Evolutionary conservation across 177 flowering plant species (phyloP).

Genomic region (Vitis hybrid): DNA sequence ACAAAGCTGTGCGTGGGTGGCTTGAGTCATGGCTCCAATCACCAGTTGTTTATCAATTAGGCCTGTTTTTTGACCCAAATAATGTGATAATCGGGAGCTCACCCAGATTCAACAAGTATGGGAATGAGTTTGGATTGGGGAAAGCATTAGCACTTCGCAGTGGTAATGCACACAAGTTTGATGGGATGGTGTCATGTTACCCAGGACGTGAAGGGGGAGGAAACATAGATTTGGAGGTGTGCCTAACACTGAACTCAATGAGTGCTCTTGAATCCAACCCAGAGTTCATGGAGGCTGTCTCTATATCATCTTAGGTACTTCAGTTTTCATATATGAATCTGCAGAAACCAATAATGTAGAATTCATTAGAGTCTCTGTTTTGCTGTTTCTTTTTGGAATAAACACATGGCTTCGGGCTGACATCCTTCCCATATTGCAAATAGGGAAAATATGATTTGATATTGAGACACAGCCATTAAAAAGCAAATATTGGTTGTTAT

Average conservation of each 20-base stretch:
- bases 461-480: too few relatives aligned
- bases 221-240: constrained; percentile 60
- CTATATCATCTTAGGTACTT: background rate
- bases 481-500: too few relatives aligned
- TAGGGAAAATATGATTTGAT: too few relatives aligned
- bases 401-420: too few relatives aligned
- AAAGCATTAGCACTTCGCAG: constrained; percentile 54
- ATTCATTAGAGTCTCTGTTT: too few relatives aligned
- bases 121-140: constrained; percentile 67
- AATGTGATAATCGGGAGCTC: constrained; percentile 62
- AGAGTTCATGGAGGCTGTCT: constrained; percentile 50
- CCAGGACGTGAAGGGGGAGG: constrained; percentile 68
- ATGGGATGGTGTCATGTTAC: constrained; percentile 53
- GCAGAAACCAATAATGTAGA: too few relatives aligned
- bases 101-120: constrained; percentile 62
- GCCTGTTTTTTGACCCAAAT: constrained; percentile 25
- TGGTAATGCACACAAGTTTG: constrained; percentile 55
- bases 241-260: constrained; percentile 48
- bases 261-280: constrained; percentile 45
- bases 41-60: constrained; percentile 28
- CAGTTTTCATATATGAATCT: too few relatives aligned
- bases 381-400: too few relatives aligned
- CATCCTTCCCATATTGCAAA: too few relatives aligned
- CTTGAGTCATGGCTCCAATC: constrained; percentile 34
- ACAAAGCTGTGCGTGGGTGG: constrained; percentile 18